A percentile compares a stretch with the other conserved stretches of the same genome.
phyloP scores from a whole-genome alignment of 2,329 filamentous ascomycete species.

The Phaeophleospora eucalypticola region DNA sequence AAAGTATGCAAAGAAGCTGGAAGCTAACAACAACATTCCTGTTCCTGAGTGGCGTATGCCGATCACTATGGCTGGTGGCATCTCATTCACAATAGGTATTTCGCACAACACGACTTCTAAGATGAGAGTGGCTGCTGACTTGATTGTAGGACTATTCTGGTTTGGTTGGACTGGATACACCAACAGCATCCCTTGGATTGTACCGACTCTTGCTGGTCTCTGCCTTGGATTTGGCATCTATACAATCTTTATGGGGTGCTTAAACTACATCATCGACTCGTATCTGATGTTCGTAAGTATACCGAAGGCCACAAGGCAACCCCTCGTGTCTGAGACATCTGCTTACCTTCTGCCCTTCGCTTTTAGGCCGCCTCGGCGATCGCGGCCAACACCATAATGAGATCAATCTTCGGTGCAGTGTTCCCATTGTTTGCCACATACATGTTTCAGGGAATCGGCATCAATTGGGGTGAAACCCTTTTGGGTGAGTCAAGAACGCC shows the following conservation, averaged over 20 bases:
- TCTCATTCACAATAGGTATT: slow-evolving; percentile 32
- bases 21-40: slow-evolving; percentile 36
- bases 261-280: slow-evolving; percentile 58
- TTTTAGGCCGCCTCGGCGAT: slow-evolving; percentile 51
- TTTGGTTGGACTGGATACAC: slow-evolving; percentile 30
- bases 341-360: no score
- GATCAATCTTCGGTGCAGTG: slow-evolving; percentile 48
- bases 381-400: slow-evolving; percentile 53
- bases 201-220: slow-evolving; percentile 42
- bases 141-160: slow-evolving; percentile 27
- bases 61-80: slow-evolving; percentile 46
- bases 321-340: no score
- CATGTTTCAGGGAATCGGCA: slow-evolving; percentile 42
- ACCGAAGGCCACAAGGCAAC: no score
- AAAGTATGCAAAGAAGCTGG: slow-evolving; percentile 30
- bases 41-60: slow-evolving; percentile 45
- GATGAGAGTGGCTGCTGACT: slow-evolving; percentile 43
- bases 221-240: slow-evolving; percentile 57
- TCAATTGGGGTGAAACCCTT: slow-evolving; percentile 37
- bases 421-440: slow-evolving; percentile 52
- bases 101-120: background rate
- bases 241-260: slow-evolving; percentile 53
- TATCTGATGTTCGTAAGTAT: slow-evolving; percentile 49
- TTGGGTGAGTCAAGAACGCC: background rate
- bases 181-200: slow-evolving; percentile 38